Percentiles rank a stretch among this genome's conserved stretches.
Evolutionary conservation across 73 alveolate species (phyloP).

Genomic region (Symbiodinium natans): DNA sequence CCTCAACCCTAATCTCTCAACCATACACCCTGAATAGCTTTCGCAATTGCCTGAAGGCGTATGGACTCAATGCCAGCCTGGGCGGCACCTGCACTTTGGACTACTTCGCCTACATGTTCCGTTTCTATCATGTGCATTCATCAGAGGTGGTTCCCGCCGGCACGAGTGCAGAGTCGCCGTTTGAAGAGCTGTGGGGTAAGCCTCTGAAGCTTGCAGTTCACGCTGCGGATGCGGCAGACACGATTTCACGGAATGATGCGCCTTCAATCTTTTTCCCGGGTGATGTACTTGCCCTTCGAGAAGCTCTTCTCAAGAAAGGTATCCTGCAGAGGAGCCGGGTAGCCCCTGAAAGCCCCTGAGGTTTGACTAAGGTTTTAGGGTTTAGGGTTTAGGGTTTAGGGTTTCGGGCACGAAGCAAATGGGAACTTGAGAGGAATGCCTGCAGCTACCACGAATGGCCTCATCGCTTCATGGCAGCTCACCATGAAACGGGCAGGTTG

Average conservation of each 20-base stretch:
- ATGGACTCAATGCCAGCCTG: conserved; percentile 32
- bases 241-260: background rate
- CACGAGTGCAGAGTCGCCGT: background rate
- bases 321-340: background rate
- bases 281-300: background rate
- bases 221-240: background rate
- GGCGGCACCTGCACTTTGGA: conserved; percentile 12
- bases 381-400: too few relatives aligned
- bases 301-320: background rate
- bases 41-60: conserved; percentile 7
- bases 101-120: conserved; percentile 80
- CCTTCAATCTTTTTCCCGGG: background rate
- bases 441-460: conserved; percentile 70
- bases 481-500: too few relatives aligned
- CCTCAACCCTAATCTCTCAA: too few relatives aligned
- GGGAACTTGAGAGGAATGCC: background rate
- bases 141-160: background rate
- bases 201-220: background rate
- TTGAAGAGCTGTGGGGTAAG: background rate
- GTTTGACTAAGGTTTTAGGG: too few relatives aligned
- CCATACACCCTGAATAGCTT: too few relatives aligned
- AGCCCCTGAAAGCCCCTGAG: too few relatives aligned
- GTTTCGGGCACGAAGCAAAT: too few relatives aligned
- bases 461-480: conserved; percentile 44
- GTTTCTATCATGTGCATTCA: background rate